These are phyloP conservation scores for Peniophora sp. DNA, from an alignment of 1,284 basidiomycete genomes.

Conservation along the genomic window DNA sequence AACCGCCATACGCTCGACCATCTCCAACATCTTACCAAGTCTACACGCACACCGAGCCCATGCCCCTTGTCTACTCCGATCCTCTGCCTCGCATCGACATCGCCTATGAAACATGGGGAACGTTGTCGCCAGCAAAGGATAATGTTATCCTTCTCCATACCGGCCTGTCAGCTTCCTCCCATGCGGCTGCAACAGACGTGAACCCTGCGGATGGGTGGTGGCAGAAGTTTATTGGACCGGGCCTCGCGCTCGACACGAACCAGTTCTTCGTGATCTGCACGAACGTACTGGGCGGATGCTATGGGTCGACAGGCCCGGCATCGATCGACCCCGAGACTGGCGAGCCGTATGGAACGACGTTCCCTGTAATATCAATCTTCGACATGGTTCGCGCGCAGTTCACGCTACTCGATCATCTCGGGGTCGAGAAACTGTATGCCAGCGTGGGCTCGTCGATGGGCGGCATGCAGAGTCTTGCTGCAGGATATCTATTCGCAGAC, in stretches of 20 bases:
- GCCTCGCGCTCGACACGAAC: slow-evolving; percentile 89
- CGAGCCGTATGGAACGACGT: slow-evolving; percentile 80
- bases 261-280: slow-evolving; percentile 94
- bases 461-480: slow-evolving; percentile 96
- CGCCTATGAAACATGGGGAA: slow-evolving; percentile 98
- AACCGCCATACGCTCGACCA: slow-evolving; percentile 72
- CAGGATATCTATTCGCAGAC: slow-evolving; percentile 87
- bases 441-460: slow-evolving; percentile 95
- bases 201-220: slow-evolving; percentile 94
- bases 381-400: slow-evolving; percentile 98
- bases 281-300: slow-evolving; percentile 96
- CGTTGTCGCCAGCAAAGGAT: slow-evolving; percentile 67
- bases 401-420: slow-evolving; percentile 76
- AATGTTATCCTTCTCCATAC: slow-evolving; percentile 98
- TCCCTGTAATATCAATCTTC: slow-evolving; percentile 89
- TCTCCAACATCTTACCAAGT: slow-evolving; percentile 59
- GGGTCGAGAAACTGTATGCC: slow-evolving; percentile 83
- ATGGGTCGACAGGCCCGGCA: slow-evolving; percentile 92
- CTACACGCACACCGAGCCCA: slow-evolving; percentile 54
- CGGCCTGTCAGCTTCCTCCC: slow-evolving; percentile 90
- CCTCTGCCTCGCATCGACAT: slow-evolving; percentile 76
- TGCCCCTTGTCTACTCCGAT: slow-evolving; percentile 70
- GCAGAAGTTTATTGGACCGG: slow-evolving; percentile 97
- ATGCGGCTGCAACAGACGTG: slow-evolving; percentile 78
- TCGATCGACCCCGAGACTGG: slow-evolving; percentile 65